Base-by-base conservation (phyloP, 106 monocot genomes). In the Allium cepa region DNA sequence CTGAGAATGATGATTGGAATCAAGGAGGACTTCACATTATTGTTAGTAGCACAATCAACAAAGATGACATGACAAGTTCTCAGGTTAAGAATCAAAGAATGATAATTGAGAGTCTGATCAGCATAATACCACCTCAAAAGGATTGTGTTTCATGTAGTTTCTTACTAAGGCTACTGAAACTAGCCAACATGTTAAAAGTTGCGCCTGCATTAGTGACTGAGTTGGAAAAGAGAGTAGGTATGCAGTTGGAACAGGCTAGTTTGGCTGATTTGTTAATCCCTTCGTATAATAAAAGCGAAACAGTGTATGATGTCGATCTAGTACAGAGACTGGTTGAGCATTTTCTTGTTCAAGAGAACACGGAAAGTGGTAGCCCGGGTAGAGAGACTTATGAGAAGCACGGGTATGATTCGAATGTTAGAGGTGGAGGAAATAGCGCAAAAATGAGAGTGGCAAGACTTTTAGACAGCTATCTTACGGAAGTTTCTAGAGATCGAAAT, bases 311-410 rank as follows among this genome's bases (percentile, higher is more conserved):
- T 51, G 92, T 92, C 10, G 96, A 97, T 71, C 59, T 92, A 66
- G 86, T 97, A 15, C 88, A 92, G 80, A 77, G 96, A 59, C 68
- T 97, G 50, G 56, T 89, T n/a, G 96, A 97, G 77, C 92, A 97
- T 26, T 92, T 92, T 58, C 7, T 92, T 16, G 84, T 92, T 9
- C 95, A 96, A 57, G 95, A 96, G 76, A 85, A 91, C 66, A 75
- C 77, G 18, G 95, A 96, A 64, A 47, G 68, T 10, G 51, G 69
- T 48, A 80, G 84, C 63, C 80, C 90, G 15, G 81, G 73, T 7
- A 72, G 72, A 60, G 74, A 75, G 57, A 11, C 49, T 7, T 66
- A 51, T 26, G 77, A 71, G n/a, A 75, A 77, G 63, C 57, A 71
- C 49, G 63, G 18, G 11, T 53, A 56, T 12, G 77, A 52, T 4